Base-by-base conservation (phyloP, 306 rosid genomes). In the Psophocarpus tetragonolobus region DNA sequence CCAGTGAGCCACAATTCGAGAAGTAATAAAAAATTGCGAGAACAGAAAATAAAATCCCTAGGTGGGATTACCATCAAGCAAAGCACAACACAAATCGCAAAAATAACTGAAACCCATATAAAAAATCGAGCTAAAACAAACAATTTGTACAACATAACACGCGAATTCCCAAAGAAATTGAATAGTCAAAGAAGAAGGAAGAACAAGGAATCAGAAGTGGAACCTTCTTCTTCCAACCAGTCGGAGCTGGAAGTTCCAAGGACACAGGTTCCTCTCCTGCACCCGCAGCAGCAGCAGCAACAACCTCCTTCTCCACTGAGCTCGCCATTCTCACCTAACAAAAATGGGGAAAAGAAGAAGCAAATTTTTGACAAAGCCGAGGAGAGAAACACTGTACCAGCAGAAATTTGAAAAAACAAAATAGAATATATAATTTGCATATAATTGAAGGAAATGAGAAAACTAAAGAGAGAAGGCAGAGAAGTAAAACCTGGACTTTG, bases 171-270 rank as follows among this genome's bases (percentile, higher is more conserved):
- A 32, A 5, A 75, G 51, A 86, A 74, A 39, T 15, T 15, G 62
- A 39, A 70, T 2, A 58, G 70, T 74, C 20, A 73, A 73, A 84
- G 32, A 56, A 45, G 50, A 50, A 57, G 3, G 26, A 33, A 24
- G 23, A 14, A 80, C 8, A 69, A 63, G 42, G 73, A 70, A 67
- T 15, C 0, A 33, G 63, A 77, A 79, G 68, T 48, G 79, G 78
- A 14, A 95, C 98, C 95, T 92, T 90, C 87, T 95, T 95, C 72
- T 82, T 83, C 98, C 98, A 95, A 81, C 97, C 97, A 85, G 93
- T 73, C 66, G 98, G 98, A 83, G 98, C 98, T 54, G 97, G 97
- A 3, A 95, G 89, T 80, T 95, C 98, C 44, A 95, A 12, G 69
- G 97, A 92, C 71, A 95, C 80, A 82, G 88, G 74, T 77, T 92